Conservation (phyloP, 2,329 filamentous ascomycete genomes). For the Mollisiaceae sp. region DNA sequence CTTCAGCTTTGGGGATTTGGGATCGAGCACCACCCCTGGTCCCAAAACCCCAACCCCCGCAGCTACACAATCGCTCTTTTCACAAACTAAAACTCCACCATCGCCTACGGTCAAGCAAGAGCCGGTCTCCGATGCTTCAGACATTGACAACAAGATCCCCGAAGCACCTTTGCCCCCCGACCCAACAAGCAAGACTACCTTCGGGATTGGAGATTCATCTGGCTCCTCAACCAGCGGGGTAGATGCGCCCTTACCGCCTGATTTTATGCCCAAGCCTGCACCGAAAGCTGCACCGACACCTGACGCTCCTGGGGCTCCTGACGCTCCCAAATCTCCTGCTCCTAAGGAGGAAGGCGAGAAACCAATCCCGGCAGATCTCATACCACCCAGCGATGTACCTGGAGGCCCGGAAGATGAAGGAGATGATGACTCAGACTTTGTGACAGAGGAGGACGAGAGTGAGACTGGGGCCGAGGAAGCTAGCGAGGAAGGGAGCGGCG, state of each 20-base stretch:
- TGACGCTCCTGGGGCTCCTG: conserved; percentile 6
- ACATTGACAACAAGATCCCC: conserved; percentile 31
- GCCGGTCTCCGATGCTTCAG: conserved; percentile 28
- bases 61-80: conserved; percentile 5
- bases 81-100: conserved; percentile 24
- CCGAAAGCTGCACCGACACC: conserved; percentile 15
- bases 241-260: conserved; percentile 50
- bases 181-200: conserved; percentile 45
- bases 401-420: conserved; percentile 42
- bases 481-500: conserved; percentile 63
- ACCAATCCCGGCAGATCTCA: conserved; percentile 33
- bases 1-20: conserved; percentile 31
- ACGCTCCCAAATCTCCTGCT: background rate
- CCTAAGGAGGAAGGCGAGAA: conserved; percentile 14
- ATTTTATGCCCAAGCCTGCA: conserved; percentile 37
- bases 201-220: conserved; percentile 46
- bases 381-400: conserved; percentile 39
- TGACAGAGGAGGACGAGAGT: conserved; percentile 44
- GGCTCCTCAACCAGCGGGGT: conserved; percentile 46
- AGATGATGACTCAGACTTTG: conserved; percentile 39
- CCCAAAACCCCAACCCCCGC: conserved; percentile 31
- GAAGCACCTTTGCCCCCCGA: conserved; percentile 53
- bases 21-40: conserved; percentile 17
- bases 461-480: conserved; percentile 51
- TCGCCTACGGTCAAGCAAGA: conserved; percentile 39